phyloP scores from a whole-genome alignment of 2,329 filamentous ascomycete genomes.

The Teratosphaeria viscida region DNA sequence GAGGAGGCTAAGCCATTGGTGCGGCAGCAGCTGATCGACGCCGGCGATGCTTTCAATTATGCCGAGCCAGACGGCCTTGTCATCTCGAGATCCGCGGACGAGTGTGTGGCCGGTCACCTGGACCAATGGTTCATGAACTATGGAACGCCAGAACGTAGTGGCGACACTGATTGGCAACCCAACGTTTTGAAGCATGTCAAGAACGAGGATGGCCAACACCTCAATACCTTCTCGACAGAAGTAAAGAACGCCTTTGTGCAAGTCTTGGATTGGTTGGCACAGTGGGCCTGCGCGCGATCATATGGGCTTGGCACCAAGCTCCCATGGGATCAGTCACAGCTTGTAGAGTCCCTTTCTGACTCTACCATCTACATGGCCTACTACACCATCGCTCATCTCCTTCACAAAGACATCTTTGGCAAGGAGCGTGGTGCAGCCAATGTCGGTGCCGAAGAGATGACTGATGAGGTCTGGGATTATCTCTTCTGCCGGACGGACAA shows the following conservation, averaged over 20 bases:
- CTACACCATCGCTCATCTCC: conserved; percentile 48
- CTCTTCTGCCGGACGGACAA: conserved; percentile 72
- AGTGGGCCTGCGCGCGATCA: conserved; percentile 88
- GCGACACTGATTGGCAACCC: conserved; percentile 66
- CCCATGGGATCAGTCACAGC: conserved; percentile 82
- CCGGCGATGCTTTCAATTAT: conserved; percentile 76
- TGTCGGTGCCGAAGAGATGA: conserved; percentile 77
- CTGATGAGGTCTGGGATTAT: conserved; percentile 93
- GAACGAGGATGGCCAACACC: conserved; percentile 50
- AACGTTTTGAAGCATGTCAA: conserved; percentile 63
- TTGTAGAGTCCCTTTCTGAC: conserved; percentile 87
- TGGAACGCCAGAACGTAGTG: conserved; percentile 54
- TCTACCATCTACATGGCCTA: conserved; percentile 87
- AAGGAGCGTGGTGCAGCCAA: conserved; percentile 56
- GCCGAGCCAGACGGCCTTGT: conserved; percentile 88
- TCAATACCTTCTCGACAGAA: conserved; percentile 66
- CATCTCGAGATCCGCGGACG: conserved; percentile 77
- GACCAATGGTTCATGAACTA: conserved; percentile 99
- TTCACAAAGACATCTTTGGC: conserved; percentile 74
- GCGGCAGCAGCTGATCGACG: conserved; percentile 63
- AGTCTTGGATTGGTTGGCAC: conserved; percentile 83
- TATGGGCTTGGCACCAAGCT: conserved; percentile 90
- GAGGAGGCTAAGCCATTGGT: conserved; percentile 81
- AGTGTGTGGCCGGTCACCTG: conserved; percentile 84
- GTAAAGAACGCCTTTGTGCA: conserved; percentile 57